These are phyloP conservation scores for Ramichloridium luteum DNA, from an alignment of 2,329 filamentous ascomycete genomes.

Conservation along the genomic window DNA sequence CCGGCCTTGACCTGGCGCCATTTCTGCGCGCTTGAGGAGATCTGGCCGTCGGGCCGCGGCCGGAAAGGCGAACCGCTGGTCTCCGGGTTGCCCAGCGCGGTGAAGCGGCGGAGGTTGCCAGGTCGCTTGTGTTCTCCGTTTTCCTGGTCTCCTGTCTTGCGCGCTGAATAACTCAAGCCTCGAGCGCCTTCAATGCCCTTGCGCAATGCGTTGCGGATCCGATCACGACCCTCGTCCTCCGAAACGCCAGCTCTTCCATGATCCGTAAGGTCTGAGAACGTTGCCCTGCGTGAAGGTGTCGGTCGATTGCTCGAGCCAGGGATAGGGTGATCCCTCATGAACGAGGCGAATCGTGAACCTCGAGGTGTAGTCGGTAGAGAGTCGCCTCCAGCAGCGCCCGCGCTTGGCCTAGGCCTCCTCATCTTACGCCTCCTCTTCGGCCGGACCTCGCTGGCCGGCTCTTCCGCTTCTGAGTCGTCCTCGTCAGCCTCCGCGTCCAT, in stretches of 20 bases:
- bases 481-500: slow-evolving; percentile 71
- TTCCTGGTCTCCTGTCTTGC: slow-evolving; percentile 20
- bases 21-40: slow-evolving; percentile 52
- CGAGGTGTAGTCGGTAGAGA: slow-evolving; percentile 58
- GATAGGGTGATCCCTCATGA: slow-evolving; percentile 36
- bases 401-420: slow-evolving; percentile 46
- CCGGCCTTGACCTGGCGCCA: slow-evolving; percentile 92
- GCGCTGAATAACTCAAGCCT: slow-evolving; percentile 33
- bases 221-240: slow-evolving; percentile 39
- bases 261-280: slow-evolving; percentile 27
- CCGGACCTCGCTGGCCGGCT: slow-evolving; percentile 34
- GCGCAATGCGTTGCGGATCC: slow-evolving; percentile 35
- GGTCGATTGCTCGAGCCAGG: slow-evolving; percentile 43
- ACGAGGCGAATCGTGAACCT: slow-evolving; percentile 36
- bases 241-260: slow-evolving; percentile 34
- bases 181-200: slow-evolving; percentile 35
- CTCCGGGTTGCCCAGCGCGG: slow-evolving; percentile 27
- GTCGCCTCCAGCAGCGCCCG: slow-evolving; percentile 36
- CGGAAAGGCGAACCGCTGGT: slow-evolving; percentile 30
- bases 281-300: slow-evolving; percentile 43
- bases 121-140: slow-evolving; percentile 29
- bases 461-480: slow-evolving; percentile 43
- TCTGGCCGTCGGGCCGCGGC: slow-evolving; percentile 34
- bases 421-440: slow-evolving; percentile 54
- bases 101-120: slow-evolving; percentile 35